These are phyloP conservation scores for Talaromyces piceae DNA, from an alignment of 2,329 filamentous ascomycete species.

Conservation along the genomic window DNA sequence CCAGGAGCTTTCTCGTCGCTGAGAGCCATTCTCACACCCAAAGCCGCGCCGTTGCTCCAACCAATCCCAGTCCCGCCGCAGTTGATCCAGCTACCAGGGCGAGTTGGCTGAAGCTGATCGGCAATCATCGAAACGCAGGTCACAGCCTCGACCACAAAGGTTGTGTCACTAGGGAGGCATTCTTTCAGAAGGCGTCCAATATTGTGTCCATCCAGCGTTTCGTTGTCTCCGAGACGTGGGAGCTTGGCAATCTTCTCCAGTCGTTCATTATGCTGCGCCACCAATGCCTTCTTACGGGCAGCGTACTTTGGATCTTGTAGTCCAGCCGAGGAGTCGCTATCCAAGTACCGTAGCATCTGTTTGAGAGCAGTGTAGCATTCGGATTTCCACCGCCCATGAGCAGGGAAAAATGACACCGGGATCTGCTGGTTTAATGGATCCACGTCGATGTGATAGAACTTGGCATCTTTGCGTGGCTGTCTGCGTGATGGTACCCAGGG, in stretches of 20 bases:
- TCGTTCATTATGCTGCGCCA: not conserved
- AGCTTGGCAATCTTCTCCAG: not conserved
- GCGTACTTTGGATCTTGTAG: slow-evolving; percentile 1
- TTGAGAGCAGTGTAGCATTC: slow-evolving; percentile 54
- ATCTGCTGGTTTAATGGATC: slow-evolving; percentile 61
- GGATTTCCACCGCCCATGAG: slow-evolving; percentile 54
- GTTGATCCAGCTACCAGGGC: slow-evolving; percentile 3
- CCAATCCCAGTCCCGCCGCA: slow-evolving; percentile 4
- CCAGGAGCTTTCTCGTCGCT: slow-evolving; percentile 2
- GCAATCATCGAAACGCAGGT: slow-evolving; percentile 1
- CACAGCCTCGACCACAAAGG: slow-evolving; percentile 6
- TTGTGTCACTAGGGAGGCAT: slow-evolving; percentile 5
- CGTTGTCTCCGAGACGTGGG: not conserved
- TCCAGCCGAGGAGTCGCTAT: slow-evolving; percentile 22
- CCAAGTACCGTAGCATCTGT: slow-evolving; percentile 57
- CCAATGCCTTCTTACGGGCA: not conserved
- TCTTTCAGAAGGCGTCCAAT: slow-evolving; percentile 4
- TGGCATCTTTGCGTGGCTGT: slow-evolving; percentile 44
- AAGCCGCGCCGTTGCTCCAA: slow-evolving; percentile 2
- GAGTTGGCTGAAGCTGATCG: slow-evolving; percentile 3
- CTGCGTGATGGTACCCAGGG: slow-evolving; percentile 74
- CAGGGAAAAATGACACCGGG: slow-evolving; percentile 60
- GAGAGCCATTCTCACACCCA: slow-evolving; percentile 2
- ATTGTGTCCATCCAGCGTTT: not conserved
- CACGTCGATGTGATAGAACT: slow-evolving; percentile 54